Conservation (phyloP, 192 early-diverging fungal species). For the Coemansia sp. region DNA sequence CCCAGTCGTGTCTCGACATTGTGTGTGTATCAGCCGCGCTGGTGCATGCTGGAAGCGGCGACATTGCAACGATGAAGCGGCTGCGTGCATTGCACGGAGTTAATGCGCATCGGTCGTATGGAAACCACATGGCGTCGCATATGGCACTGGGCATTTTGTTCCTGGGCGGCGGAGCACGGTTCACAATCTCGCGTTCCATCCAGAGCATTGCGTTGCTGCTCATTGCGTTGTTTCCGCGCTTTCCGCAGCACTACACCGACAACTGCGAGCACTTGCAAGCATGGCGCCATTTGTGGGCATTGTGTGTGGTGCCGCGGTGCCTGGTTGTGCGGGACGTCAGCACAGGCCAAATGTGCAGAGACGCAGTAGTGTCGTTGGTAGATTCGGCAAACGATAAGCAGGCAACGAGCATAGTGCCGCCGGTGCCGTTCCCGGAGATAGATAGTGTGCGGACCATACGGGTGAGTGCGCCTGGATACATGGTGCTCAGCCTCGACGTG, state of each 20-base stretch:
- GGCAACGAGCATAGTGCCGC: constrained; percentile 1
- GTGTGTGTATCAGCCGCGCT: constrained; percentile 61
- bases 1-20: constrained; percentile 70
- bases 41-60: constrained; percentile 81
- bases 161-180: constrained; percentile 44
- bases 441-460: constrained; percentile 1
- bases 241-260: constrained; percentile 36
- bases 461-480: constrained; percentile 31
- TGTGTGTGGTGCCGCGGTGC: constrained; percentile 46
- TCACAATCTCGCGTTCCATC: constrained; percentile 31
- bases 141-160: constrained; percentile 49
- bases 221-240: constrained; percentile 44
- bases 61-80: constrained; percentile 61
- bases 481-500: constrained; percentile 27
- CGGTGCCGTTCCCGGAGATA: constrained; percentile 24
- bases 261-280: constrained; percentile 52
- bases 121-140: constrained; percentile 51
- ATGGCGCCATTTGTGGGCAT: constrained; percentile 51
- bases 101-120: constrained; percentile 30
- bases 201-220: constrained; percentile 40
- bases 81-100: constrained; percentile 58
- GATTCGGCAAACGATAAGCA: not conserved
- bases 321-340: constrained; percentile 35
- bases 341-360: constrained; percentile 26
- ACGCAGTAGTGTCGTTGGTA: constrained; percentile 17